These are phyloP conservation scores for Limonium bicolor DNA, from an alignment of 148 eudicot genomes.

Conservation along the genomic window DNA sequence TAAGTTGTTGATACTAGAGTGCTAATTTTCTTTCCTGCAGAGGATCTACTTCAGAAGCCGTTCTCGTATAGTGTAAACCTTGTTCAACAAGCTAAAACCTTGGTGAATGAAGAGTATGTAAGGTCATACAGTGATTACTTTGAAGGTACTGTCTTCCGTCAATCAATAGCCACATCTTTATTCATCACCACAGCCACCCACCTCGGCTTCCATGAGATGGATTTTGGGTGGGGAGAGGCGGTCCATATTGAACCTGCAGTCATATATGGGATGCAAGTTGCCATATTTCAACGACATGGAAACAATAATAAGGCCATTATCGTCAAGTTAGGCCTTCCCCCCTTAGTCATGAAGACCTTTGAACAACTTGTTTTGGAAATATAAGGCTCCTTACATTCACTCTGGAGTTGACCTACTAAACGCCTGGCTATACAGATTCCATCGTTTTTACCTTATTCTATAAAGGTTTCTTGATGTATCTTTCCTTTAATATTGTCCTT, in stretches of 20 bases:
- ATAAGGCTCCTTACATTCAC: no score
- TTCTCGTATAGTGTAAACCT: not conserved
- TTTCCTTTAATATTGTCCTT: no score
- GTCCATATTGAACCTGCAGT: not conserved
- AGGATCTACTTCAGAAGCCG: not conserved
- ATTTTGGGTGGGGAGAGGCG: constrained; percentile 6
- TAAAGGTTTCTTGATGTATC: no score
- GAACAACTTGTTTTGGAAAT: constrained; percentile 28
- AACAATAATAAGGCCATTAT: constrained; percentile 16
- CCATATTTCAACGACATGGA: not conserved
- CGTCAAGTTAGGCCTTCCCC: constrained; percentile 47
- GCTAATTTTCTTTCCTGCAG: not conserved
- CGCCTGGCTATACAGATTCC: no score
- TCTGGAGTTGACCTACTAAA: no score
- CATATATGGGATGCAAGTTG: not conserved
- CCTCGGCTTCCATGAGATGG: constrained; percentile 1
- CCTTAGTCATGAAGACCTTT: constrained; percentile 31
- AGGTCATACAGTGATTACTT: constrained; percentile 3
- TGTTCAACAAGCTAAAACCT: not conserved
- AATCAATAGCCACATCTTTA: not conserved
- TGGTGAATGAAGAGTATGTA: constrained; percentile 1
- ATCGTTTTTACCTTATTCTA: no score
- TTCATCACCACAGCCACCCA: not conserved
- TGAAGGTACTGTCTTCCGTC: not conserved
- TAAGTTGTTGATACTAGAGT: not conserved